These are phyloP conservation scores for Cornus kousa DNA, from an alignment of 148 eudicot species.

Conservation along the genomic window DNA sequence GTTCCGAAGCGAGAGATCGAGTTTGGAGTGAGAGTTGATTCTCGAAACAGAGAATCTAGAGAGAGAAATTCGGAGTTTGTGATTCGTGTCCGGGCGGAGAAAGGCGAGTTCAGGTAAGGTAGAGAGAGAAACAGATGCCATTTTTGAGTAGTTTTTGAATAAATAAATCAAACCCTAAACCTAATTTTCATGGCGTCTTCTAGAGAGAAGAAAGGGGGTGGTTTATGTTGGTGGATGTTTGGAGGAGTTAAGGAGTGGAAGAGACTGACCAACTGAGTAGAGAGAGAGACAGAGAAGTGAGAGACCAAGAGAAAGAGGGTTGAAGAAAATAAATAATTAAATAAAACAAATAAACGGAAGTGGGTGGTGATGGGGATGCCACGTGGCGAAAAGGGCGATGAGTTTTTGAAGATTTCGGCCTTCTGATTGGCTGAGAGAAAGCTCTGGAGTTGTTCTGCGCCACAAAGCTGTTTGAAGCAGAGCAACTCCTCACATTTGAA, in stretches of 20 bases:
- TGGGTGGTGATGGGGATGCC: slow-evolving; percentile 31
- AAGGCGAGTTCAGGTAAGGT: slow-evolving; percentile 31
- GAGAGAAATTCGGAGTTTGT: slow-evolving; percentile 27
- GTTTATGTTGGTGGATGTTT: background rate
- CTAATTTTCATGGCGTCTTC: background rate
- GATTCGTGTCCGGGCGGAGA: slow-evolving; percentile 16
- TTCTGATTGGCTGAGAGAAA: slow-evolving; percentile 33
- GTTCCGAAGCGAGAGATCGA: background rate
- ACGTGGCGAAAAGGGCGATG: slow-evolving; percentile 29
- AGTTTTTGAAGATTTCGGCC: slow-evolving; percentile 21
- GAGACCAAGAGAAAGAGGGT: background rate
- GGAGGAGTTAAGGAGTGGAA: background rate
- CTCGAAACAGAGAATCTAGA: slow-evolving; percentile 7
- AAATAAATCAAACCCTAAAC: background rate
- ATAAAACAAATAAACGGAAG: background rate
- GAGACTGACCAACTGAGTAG: background rate
- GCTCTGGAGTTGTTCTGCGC: background rate
- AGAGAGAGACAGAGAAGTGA: background rate
- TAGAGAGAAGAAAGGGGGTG: background rate
- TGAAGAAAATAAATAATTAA: background rate
- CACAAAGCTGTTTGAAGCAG: background rate
- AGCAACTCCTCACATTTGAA: no score
- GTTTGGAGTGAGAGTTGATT: background rate
- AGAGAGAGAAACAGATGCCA: slow-evolving; percentile 26
- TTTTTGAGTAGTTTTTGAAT: slow-evolving; percentile 7